Evolutionary conservation across 805 yeast genomes (phyloP), one percentile per base, ranked within the genome.

Genomic region (Limtongozyma cylindracea): DNA sequence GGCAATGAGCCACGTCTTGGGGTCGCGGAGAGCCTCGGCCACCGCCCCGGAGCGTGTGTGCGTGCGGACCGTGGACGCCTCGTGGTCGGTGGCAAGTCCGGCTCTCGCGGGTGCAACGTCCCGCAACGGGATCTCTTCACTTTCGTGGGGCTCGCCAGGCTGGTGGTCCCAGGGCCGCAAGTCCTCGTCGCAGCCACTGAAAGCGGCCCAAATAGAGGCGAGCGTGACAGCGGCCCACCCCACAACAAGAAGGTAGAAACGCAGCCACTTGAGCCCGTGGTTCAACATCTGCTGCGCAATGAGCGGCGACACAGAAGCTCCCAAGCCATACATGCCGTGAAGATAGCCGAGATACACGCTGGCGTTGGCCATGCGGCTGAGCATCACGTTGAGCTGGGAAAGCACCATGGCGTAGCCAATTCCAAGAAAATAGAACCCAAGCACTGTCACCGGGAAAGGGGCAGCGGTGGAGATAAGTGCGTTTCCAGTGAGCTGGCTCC

Each of bases 291-390:
- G n/a, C n/a, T n/a, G n/a, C n/a, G n/a, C 19, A 47, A 45, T 17
- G 24, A 60, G 13, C 2, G 91, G 82, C 2, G 77, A 56, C 1
- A 66, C 29, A 20, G 74, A 64, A 1, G 80, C 76, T 3, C 82
- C 80, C 3, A 63, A 31, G 1, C 91, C 91, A 38, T 71, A 73
- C 9, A 51, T 35, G 1, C 76, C 82, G 43, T 73, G 88, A 26
- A 60, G 46, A 13, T 51, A 38, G 1, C 82, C 74, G 41, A 70
- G 49, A 26, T 60, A 48, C 23, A 55, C 59, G 21, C 71, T 63
- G 21, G 62, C 54, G 26, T 62, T 60, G 12, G 51, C 50, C 17
- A 68, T 40, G 25, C 53, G 39, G 4, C 64, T 42, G 11, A 62
- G 27, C 29, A 61, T 63, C 10, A 62, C 52, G 31, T 63, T 65